Evolutionary conservation across 2,329 filamentous ascomycete genomes (phyloP).

Genomic region (Epichloe sp.): DNA sequence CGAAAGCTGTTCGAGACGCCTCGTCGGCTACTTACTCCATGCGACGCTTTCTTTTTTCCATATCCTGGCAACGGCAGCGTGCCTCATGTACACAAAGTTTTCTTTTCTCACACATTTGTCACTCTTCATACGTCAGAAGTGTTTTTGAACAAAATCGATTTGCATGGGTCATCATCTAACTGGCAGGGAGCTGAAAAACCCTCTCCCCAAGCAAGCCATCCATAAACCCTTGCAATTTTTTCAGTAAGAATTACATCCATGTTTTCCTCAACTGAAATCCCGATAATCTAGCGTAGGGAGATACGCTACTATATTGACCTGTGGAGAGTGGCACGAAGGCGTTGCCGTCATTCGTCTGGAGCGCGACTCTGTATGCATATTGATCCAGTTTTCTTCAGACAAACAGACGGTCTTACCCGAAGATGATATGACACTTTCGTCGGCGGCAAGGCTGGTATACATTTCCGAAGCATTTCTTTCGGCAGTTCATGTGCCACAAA

Average conservation of each 20-base stretch:
- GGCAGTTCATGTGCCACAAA: background rate
- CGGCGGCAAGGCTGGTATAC: background rate
- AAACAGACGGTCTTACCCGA: conserved; percentile 1
- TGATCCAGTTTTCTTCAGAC: background rate
- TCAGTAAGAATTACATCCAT: background rate
- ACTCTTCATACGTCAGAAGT: background rate
- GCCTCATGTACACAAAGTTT: background rate
- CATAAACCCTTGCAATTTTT: background rate
- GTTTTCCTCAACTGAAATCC: background rate
- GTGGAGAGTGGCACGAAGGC: background rate
- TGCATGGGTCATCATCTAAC: background rate
- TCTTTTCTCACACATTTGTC: background rate
- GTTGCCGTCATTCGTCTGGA: background rate
- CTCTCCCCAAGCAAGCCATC: background rate
- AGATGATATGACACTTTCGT: background rate
- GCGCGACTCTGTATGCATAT: background rate
- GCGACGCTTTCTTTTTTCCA: background rate
- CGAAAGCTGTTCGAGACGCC: background rate
- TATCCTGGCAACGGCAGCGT: background rate
- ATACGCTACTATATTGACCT: background rate
- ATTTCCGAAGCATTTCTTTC: background rate
- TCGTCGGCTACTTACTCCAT: background rate
- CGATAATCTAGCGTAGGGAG: background rate
- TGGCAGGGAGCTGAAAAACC: background rate
- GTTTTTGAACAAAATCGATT: background rate